Evolutionary conservation across 441 rosid species (phyloP).

Genomic region (Eutrema salsugineum): DNA sequence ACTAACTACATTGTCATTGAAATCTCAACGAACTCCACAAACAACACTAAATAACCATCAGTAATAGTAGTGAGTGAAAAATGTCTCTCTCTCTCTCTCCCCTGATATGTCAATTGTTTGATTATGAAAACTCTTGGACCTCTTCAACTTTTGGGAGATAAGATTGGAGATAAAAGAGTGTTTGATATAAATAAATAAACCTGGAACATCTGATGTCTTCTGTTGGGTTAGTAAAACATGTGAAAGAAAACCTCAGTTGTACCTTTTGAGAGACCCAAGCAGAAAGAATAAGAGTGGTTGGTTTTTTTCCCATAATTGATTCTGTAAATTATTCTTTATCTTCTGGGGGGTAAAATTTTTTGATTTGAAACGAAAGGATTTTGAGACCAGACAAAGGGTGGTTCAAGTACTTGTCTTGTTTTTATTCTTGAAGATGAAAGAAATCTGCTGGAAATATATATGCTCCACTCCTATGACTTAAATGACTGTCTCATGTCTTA

Average conservation of each 20-base stretch:
- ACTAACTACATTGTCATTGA: slow-evolving; percentile 1
- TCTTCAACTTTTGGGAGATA: slow-evolving; percentile 13
- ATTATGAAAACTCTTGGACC: slow-evolving; percentile 9
- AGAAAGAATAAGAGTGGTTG: slow-evolving; percentile 23
- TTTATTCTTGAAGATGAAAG: slow-evolving; percentile 24
- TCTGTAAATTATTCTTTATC: background rate
- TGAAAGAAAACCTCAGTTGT: slow-evolving; percentile 26
- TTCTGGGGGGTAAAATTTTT: background rate
- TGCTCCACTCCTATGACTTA: slow-evolving; percentile 7
- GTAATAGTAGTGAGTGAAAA: slow-evolving; percentile 19
- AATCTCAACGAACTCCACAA: slow-evolving; percentile 15
- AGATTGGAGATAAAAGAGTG: slow-evolving; percentile 21
- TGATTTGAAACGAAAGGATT: slow-evolving; percentile 29
- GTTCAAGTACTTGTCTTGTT: slow-evolving; percentile 31
- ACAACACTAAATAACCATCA: slow-evolving; percentile 14
- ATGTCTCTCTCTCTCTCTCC: background rate
- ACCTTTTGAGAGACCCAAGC: slow-evolving; percentile 26
- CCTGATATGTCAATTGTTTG: slow-evolving; percentile 16
- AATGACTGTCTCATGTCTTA: slow-evolving; percentile 16
- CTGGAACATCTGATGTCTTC: slow-evolving; percentile 27
- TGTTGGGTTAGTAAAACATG: slow-evolving; percentile 23
- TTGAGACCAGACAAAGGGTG: slow-evolving; percentile 17
- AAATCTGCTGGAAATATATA: background rate
- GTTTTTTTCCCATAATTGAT: background rate
- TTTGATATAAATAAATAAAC: slow-evolving; percentile 11